Evolutionary conservation across 2,329 filamentous ascomycete species (phyloP), one percentile per base, ranked within the genome.

Genomic region (Microcyclospora tardicrescens): DNA sequence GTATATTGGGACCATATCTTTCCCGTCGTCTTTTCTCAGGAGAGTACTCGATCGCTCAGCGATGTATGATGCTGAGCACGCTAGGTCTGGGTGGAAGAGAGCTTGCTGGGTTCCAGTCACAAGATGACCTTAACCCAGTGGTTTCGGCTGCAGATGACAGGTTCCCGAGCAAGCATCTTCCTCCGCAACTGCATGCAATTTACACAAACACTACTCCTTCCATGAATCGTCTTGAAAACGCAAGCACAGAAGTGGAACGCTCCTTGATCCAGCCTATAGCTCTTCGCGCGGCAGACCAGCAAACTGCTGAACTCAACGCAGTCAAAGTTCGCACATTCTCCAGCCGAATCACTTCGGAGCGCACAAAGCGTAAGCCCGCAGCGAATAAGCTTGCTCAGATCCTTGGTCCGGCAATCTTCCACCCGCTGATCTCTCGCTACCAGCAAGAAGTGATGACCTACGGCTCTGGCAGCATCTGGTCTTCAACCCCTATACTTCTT

Each of bases 291-390:
- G 87, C 86, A 31, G 86, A 95, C 55, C 70, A 79, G 15, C 69
- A 77, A 6, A 80, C 81, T 0, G 86, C 89, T 0, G 87, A 91
- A 0, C 52, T 58, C 13, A 77, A 86, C 48, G 74, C 81, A 5
- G 74, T 98, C 34, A 96, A 96, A 63, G 74, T 96, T 15, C 78
- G 84, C 19, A 93, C 81, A 2, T 94, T 96, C 61, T 89, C 81
- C 10, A 84, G 82, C 0, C 77, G 82, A 13, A 77, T 87, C 58
- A 69, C 75, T 41, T 42, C 44, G 15, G 35, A 50, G 28, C 72
- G 81, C 52, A 73, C 72, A 40, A 70, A 67, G 44, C 66, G 72
- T 35, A 70, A 67, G 35, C 68, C 68, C 40, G 68, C 77, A 3
- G 79, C 81, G 11, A 94, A 93, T 54, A 79, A 79, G 8, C 77